Percentiles rank a stretch among this genome's conserved stretches.
These are phyloP conservation scores for Fomes fomentarius DNA, from an alignment of 1,284 basidiomycete genomes.

Conservation along the genomic window DNA sequence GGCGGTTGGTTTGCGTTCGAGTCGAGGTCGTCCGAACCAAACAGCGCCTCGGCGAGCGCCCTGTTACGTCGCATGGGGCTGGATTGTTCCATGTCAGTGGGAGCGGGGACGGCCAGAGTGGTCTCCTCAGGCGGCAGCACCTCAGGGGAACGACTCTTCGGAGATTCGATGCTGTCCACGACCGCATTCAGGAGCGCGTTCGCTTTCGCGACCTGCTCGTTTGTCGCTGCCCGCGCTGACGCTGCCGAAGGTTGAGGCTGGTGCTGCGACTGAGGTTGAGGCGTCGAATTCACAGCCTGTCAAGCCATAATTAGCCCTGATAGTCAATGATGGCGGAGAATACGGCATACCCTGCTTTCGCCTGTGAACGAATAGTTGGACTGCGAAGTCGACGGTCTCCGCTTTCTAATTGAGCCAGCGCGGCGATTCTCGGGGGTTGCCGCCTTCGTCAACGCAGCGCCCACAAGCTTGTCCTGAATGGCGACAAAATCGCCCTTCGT, in stretches of 20 bases:
- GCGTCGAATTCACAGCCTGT: constrained; percentile 61
- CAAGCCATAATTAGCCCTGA: neutral
- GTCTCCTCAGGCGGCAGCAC: constrained; percentile 29
- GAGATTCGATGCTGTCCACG: constrained; percentile 64
- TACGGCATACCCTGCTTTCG: constrained; percentile 43
- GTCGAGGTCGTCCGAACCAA: constrained; percentile 54
- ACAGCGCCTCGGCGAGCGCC: constrained; percentile 74
- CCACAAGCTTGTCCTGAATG: constrained; percentile 75
- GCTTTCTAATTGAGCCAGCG: constrained; percentile 56
- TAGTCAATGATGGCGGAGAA: constrained; percentile 1
- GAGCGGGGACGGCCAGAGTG: constrained; percentile 25
- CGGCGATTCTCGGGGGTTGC: constrained; percentile 56
- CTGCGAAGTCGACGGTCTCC: constrained; percentile 80
- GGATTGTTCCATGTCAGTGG: constrained; percentile 34
- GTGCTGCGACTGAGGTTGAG: constrained; percentile 33
- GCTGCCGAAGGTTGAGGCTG: constrained; percentile 10
- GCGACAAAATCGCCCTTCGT: constrained; percentile 67
- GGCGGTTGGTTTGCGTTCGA: constrained; percentile 10
- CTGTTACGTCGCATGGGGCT: constrained; percentile 62
- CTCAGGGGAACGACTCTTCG: constrained; percentile 34
- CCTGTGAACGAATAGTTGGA: constrained; percentile 68
- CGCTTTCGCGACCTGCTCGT: constrained; percentile 51
- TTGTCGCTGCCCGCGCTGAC: constrained; percentile 25
- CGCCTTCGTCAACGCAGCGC: constrained; percentile 58
- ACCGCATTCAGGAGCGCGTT: constrained; percentile 70